Base-by-base conservation (phyloP, 2,329 filamentous ascomycete genomes). In the Colletotrichum cordylinicola region DNA sequence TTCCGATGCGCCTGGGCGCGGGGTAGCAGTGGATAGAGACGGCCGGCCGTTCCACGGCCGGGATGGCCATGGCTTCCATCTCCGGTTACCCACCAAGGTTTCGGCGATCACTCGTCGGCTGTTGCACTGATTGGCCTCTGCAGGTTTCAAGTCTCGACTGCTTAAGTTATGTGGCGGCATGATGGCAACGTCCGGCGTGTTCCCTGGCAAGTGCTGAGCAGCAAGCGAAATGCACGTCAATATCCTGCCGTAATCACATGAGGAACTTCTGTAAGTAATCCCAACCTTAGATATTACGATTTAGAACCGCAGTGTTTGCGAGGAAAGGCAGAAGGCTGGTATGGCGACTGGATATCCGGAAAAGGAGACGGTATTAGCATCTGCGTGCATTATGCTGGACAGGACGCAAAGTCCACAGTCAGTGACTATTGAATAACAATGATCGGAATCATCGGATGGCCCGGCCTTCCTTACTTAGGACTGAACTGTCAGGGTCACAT, bases 1-100 rank as follows among this genome's bases (percentile, higher is more conserved):
- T 67, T 21, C 43, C n/a, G 65, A 55, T 67, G 65, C 18, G 27
- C 21, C 29, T 55, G 29, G 43, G 33, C 29, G 65, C 65, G 65
- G 43, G 65, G 43, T 56, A 52, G 12, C 18, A 15, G 29, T 55
- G 65, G 29, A 39, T 33, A 52, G 18, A 48, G 29, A 33, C 65
- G 27, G 43, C 35, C 56, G 56, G 52, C 18, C 29, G 29, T 48
- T 48, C 43, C 62, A 21, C n/a, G 33, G 64, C 66, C 33, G 66
- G 66, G 52, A 31, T 60, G 58, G 52, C 31, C 66, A n/a, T 35
- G 21, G 12, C 12, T 24, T 55, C n/a, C 13, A 29, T 27, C 43
- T 35, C 43, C 43, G 43, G 52, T 24, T 55, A 27, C 24, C 31
- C 21, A 18, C 13, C 21, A 68, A 18, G 15, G 33, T 60, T 58